phyloP scores from a whole-genome alignment of 2,329 filamentous ascomycete genomes.

The Chalara sp. region DNA sequence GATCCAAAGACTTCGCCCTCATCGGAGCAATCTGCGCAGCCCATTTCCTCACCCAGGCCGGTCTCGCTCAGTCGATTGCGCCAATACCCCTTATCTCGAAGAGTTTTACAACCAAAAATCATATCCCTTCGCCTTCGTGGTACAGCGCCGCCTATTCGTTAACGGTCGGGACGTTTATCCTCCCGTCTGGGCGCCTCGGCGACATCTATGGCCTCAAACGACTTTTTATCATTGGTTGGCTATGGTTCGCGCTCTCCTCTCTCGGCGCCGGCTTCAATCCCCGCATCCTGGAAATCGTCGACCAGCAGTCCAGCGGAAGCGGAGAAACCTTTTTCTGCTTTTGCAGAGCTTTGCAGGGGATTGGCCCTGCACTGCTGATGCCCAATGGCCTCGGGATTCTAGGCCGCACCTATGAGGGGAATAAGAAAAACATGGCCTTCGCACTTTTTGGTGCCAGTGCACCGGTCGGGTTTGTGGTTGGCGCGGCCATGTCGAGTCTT shows the following conservation, averaged over 20 bases:
- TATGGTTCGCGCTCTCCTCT: slow-evolving; percentile 17
- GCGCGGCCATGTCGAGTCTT: slow-evolving; percentile 32
- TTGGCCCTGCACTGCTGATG: slow-evolving; percentile 42
- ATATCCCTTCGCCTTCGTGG: slow-evolving; percentile 42
- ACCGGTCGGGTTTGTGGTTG: slow-evolving; percentile 36
- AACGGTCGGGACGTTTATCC: slow-evolving; percentile 45
- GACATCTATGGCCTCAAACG: slow-evolving; percentile 45
- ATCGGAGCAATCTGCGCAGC: slow-evolving; percentile 37
- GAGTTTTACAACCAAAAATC: slow-evolving; percentile 35
- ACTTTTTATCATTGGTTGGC: slow-evolving; percentile 40
- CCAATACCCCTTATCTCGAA: slow-evolving; percentile 40
- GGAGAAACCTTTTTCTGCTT: slow-evolving; percentile 33
- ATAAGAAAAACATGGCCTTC: slow-evolving; percentile 35
- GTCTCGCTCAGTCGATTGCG: slow-evolving; percentile 16
- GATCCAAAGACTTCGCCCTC: slow-evolving; percentile 12
- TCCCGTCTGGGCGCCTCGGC: slow-evolving; percentile 43
- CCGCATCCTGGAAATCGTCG: slow-evolving; percentile 3
- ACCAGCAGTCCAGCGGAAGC: too few species aligned
- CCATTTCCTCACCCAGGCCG: slow-evolving; percentile 31
- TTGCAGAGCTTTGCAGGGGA: slow-evolving; percentile 45
- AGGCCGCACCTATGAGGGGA: slow-evolving; percentile 38
- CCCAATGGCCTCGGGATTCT: slow-evolving; percentile 46
- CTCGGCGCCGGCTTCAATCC: slow-evolving; percentile 14
- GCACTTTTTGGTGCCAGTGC: slow-evolving; percentile 39
- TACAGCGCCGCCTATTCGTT: slow-evolving; percentile 49